Percentiles rank a stretch among this genome's conserved stretches.
Evolutionary conservation across 208 protist genomes (phyloP).

Genomic region (Crithidia brevicula): DNA sequence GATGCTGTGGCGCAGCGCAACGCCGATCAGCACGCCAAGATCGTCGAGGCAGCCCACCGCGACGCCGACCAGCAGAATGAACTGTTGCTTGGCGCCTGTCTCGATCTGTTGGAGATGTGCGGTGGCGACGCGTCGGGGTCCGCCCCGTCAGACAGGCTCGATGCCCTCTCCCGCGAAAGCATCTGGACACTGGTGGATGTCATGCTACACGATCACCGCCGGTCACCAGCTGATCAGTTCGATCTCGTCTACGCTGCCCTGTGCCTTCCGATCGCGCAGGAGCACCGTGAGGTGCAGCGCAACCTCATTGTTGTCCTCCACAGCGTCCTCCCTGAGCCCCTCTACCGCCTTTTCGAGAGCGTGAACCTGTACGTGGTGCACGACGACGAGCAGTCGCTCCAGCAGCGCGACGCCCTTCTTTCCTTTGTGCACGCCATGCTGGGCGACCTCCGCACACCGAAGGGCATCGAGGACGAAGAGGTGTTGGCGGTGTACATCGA

Average conservation of each 20-base stretch:
- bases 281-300: conserved; percentile 54
- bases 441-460: conserved; percentile 43
- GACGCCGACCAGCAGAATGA: conserved; percentile 65
- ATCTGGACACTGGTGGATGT: conserved; percentile 49
- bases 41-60: conserved; percentile 46
- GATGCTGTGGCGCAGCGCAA: conserved; percentile 14
- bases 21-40: conserved; percentile 40
- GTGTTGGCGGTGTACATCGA: conserved; percentile 72
- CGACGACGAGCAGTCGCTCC: conserved; percentile 30
- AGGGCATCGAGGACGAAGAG: conserved; percentile 60
- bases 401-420: conserved; percentile 35
- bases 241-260: conserved; percentile 80
- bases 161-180: conserved; percentile 3
- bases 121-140: conserved; percentile 25
- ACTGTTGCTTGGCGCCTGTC: conserved; percentile 66
- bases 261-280: conserved; percentile 52
- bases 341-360: conserved; percentile 79
- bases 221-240: conserved; percentile 67
- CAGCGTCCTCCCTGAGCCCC: conserved; percentile 57
- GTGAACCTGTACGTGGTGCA: conserved; percentile 49
- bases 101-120: conserved; percentile 73
- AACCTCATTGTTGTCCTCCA: conserved; percentile 71
- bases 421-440: conserved; percentile 64
- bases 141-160: conserved; percentile 1
- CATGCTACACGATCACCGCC: conserved; percentile 60